phyloP scores from a whole-genome alignment of 768 basidiomycete genomes.

The Bullera alba region DNA sequence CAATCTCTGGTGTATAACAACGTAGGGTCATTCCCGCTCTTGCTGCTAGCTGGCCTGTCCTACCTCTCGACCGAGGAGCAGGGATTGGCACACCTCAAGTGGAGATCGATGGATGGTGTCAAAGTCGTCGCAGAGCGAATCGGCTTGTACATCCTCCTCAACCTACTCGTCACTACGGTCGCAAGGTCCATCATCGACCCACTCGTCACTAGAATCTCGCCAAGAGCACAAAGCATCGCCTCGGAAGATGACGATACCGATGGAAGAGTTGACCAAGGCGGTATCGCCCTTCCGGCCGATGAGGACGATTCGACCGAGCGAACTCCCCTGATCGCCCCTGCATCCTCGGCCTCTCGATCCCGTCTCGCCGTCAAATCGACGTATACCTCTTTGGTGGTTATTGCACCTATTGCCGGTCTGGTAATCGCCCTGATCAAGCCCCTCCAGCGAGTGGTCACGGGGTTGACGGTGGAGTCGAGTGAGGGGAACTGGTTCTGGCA shows the following conservation, averaged over 20 bases:
- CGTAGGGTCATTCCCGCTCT: conserved; percentile 37
- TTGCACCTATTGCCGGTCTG: conserved; percentile 29
- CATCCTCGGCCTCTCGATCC: not conserved
- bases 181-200: conserved; percentile 11
- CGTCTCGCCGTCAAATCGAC: not conserved
- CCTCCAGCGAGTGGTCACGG: conserved; percentile 24
- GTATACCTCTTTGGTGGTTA: conserved; percentile 12
- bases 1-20: conserved; percentile 35
- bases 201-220: not conserved
- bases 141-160: conserved; percentile 33
- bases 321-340: conserved; percentile 28
- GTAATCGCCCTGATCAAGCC: conserved; percentile 38
- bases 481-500: conserved; percentile 32
- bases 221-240: not conserved
- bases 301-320: conserved; percentile 23
- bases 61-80: conserved; percentile 7
- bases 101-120: conserved; percentile 30
- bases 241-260: conserved; percentile 5
- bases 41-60: conserved; percentile 26
- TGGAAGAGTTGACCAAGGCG: no score
- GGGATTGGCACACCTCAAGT: conserved; percentile 32
- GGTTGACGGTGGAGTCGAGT: conserved; percentile 3
- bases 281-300: not conserved
- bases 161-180: conserved; percentile 28
- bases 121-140: conserved; percentile 18